Evolutionary conservation across 2,329 filamentous ascomycete genomes (phyloP).

Genomic region (Metarhizium anisopliae): DNA sequence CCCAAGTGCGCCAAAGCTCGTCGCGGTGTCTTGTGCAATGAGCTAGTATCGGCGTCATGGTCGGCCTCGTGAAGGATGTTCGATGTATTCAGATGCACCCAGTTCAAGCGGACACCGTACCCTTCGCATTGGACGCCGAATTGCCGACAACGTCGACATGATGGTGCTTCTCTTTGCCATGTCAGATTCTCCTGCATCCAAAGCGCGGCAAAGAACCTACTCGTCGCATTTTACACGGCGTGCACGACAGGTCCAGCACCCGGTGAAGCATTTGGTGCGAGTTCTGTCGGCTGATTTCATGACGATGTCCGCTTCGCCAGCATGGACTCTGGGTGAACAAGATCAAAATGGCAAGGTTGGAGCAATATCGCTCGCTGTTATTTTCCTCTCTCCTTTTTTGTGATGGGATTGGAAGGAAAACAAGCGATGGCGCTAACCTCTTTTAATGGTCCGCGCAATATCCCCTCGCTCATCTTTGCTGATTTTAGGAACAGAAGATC

Average conservation of each 20-base stretch:
- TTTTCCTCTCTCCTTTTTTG: no score
- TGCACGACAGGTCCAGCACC: slow-evolving; percentile 11
- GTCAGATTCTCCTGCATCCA: background rate
- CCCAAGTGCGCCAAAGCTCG: background rate
- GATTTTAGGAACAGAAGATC: no score
- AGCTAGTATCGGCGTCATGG: background rate
- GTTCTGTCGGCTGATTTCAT: background rate
- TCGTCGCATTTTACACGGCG: slow-evolving; percentile 13
- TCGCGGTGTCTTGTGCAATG: background rate
- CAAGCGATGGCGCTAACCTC: no score
- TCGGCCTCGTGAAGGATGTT: background rate
- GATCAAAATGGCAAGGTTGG: background rate
- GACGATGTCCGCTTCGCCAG: background rate
- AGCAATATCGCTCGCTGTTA: background rate
- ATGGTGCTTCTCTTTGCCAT: slow-evolving; percentile 1
- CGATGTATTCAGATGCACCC: slow-evolving; percentile 6
- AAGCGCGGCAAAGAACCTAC: background rate
- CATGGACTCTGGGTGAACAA: background rate
- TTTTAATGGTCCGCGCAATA: no score
- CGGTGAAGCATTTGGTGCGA: slow-evolving; percentile 11
- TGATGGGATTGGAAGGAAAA: no score
- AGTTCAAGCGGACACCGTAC: slow-evolving; percentile 12
- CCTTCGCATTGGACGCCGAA: slow-evolving; percentile 12
- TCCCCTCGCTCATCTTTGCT: no score
- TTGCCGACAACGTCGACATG: slow-evolving; percentile 7